Base-by-base conservation (phyloP, 1,284 basidiomycete genomes). In the Omphalotus olearius region DNA sequence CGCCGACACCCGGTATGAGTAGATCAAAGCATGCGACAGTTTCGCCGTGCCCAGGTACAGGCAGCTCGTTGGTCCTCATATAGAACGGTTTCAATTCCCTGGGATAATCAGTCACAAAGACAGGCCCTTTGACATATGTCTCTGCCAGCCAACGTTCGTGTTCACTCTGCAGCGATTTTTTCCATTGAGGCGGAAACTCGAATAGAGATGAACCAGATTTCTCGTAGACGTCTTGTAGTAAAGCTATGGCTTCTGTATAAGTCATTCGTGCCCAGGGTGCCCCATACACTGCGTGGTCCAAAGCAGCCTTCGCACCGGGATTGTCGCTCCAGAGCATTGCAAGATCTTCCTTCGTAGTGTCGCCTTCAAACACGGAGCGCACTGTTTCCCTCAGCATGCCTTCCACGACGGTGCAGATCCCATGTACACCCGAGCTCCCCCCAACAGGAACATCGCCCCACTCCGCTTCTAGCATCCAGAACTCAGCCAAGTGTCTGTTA, bases 381-480 rank as follows among this genome's bases (percentile, higher is more conserved):
- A 83, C 66, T 1, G 75, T 69, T 11, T 70, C 64, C 61, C 81
- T 80, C 51, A 92, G 59, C 1, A 79, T 74, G 18, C 72, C 75
- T 67, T 97, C 93, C 1, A 88, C 83, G 18, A 93, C 72, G 37
- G 74, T 70, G 65, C 91, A 88, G 13, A 97, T 68, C 17, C 81
- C 79, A 0, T 68, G 65, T 5, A 86, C 69, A 16, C 25, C 20
- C 45, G 50, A 14, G 43, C 50, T 18, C 40, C n/a, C 36, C 50
- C 61, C 26, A 45, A 37, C 46, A 54, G 10, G 16, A 66, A 69
- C 63, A 90, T 90, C 0, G 83, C 83, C 42, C 73, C 91, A 83
- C 65, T 97, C 96, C 0, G 90, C 93, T 69, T 99, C 96, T 52
- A 97, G 79, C 96, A 99, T 99, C 91, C 93, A 97, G 68, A 99